These are phyloP conservation scores for Corchorus capsularis DNA, from an alignment of 345 rosid species.

Conservation along the genomic window DNA sequence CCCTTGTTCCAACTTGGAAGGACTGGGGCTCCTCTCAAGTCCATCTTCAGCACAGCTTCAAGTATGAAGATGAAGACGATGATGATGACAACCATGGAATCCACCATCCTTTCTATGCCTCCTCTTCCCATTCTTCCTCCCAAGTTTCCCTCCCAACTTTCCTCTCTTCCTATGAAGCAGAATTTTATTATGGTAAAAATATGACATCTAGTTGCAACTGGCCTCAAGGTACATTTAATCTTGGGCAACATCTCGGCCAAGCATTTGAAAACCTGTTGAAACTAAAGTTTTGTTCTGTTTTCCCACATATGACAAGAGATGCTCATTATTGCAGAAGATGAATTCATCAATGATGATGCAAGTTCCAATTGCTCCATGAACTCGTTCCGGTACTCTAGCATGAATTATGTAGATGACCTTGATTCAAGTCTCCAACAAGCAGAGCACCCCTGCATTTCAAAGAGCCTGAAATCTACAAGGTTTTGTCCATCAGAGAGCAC, in stretches of 20 bases:
- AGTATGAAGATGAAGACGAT: constrained; percentile 47
- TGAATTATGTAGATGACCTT: constrained; percentile 44
- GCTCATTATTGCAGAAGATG: constrained; percentile 39
- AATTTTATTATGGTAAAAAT: constrained; percentile 13
- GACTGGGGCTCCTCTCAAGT: constrained; percentile 31
- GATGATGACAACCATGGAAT: constrained; percentile 22
- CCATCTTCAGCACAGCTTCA: constrained; percentile 45
- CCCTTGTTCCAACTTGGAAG: constrained; percentile 70
- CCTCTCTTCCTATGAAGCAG: constrained; percentile 22
- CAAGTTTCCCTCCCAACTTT: constrained; percentile 45
- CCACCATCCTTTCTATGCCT: constrained; percentile 42
- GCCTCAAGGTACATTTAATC: constrained; percentile 40
- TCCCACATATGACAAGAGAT: not conserved
- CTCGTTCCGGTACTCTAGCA: constrained; percentile 49
- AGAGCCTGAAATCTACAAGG: constrained; percentile 36
- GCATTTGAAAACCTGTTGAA: not conserved
- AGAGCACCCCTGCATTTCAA: constrained; percentile 27
- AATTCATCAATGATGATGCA: constrained; percentile 38
- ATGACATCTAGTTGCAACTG: constrained; percentile 20
- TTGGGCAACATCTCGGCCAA: not conserved
- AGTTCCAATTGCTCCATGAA: constrained; percentile 51
- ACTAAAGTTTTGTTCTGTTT: not conserved
- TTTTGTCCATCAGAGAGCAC: constrained; percentile 42
- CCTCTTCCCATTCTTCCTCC: constrained; percentile 60
- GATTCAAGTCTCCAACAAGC: constrained; percentile 28